Base-by-base conservation (phyloP, 108 stramenopile genomes). In the Pseudonitzschia pungens region DNA sequence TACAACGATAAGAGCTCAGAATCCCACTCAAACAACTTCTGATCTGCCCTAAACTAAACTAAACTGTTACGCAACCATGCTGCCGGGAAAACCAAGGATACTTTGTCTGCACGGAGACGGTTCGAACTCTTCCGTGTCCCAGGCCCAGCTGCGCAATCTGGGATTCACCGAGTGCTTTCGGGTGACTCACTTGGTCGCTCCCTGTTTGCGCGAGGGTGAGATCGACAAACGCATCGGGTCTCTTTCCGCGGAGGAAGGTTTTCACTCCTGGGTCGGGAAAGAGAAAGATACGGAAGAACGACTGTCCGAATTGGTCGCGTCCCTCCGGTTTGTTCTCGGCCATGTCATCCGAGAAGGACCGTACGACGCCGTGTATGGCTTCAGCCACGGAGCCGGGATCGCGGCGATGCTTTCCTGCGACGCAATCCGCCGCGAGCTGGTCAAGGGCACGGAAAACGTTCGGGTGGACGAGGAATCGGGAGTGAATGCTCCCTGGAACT, bases 281-380 rank as follows among this genome's bases (percentile, higher is more conserved):
- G 24, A 10, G 26, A 55, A 55, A 22, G 54, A 48, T 8, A 48
- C 5, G 14, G 18, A 48, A 48, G 45, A 18, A 18, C 1, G 54
- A 20, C 10, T 55, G 9, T 24, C 54, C 16, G 24, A 55, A 3
- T 26, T 55, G 10, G 26, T 55, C 21, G 10, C 54, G 10, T 55
- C 54, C 6, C 10, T 55, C 22, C 24, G 10, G 26, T 55, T 55
- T 22, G 22, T 55, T 26, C 26, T 55, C 4, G 22, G 54, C 6
- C 54, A 63, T 36, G 15, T 63, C 41, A 14, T 42, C 27, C 2
- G 5, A 24, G 21, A 42, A 42, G 40, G 40, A 27, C 41, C 40
- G 2, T 75, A 62, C 41, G 74, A 75, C 41, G 68, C 56, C 11
- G 68, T 68, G 7, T 75, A 68, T 59, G 74, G 68, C 5, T 75